Base-by-base conservation (phyloP, 108 stramenopile genomes). In the Stephanodiscus minutulus region DNA sequence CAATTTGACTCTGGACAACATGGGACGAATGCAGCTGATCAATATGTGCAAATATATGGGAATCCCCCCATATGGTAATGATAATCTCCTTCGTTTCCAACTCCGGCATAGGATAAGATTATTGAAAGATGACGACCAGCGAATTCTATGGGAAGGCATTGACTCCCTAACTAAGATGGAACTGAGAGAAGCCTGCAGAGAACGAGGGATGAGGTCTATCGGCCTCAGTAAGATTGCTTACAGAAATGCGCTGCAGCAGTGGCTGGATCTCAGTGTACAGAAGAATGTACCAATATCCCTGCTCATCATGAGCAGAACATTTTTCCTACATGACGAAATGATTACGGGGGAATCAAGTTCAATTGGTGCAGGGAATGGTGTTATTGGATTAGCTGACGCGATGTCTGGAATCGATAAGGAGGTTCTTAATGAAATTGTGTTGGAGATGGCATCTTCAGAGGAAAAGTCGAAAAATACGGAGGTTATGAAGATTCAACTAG, bases 61-160 rank as follows among this genome's bases (percentile, higher is more conserved):
- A n/a, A 84, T 99, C 24, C 72, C 89, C 28, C 94, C 97, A 5
- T 99, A 97, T 75, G 98, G 98, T 6, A 79, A 86, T 46, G 99
- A 99, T 69, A 74, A 77, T 33, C 87, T 99, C 59, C 85, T 99
- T 54, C 86, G 97, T 35, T 98, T 96, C 57, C 97, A 96, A 79
- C 87, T 99, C 2, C 87, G 98, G n/a, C 87, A 91, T 63, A 82
- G 81, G 54, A 95, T 99, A 61, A 64, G 93, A 54, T 66, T 66
- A 17, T 70, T 97, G 33, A 88, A 87, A 63, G 97, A 96, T 65
- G 98, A 99, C 82, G 98, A 99, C 70, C 94, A 96, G 73, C 89
- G 96, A 24, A 98, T 99, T 66, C 70, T 98, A 31, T 98, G 96
- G 94, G 98, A 99, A 84, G 98, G 98, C 8, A 94, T 98, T 53